Base-by-base conservation (phyloP, 2,329 filamentous ascomycete species). In the Lasiodiplodia sp. region DNA sequence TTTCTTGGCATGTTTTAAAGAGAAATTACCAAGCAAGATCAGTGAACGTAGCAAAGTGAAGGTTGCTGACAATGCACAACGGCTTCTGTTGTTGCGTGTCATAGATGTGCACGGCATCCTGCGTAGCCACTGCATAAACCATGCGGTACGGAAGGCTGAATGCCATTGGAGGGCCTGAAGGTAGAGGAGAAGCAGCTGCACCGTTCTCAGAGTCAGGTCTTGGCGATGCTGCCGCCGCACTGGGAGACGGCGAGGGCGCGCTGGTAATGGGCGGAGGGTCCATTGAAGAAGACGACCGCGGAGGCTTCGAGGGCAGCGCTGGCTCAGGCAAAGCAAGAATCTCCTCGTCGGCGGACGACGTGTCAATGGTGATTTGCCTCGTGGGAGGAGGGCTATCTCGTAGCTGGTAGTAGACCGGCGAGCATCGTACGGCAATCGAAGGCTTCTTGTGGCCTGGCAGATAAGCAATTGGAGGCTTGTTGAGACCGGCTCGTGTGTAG, bases 361-460 rank as follows among this genome's bases (percentile, higher is more conserved):
- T 98, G 80, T 99, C 96, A 70, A 99, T 93, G 0, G 93, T 97
- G 73, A 99, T 96, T 75, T 97, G 90, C 73, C 92, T 94, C 1
- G 94, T 97, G 4, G 87, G 81, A 11, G 90, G 89, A 0, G 87
- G 72, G 21, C 75, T 72, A 74, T 91, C 88, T 51, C 96, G 89
- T 25, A 96, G 83, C 0, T 90, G 93, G 80, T 98, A 99, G 73
- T 92, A 90, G 28, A 97, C 82, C 0, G 96, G 96, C 16, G 95
- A 99, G 78, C 96, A 99, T 76, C 93, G 93, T 69, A 99, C 93
- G 1, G 94, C 96, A 12, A 99, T 93, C 0, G 96, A 98, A 0
- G 96, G 96, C 80, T 99, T 99, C 84, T 97, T 99, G 81, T 98
- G 95, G 1, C 96, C 96, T 0, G 96, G 96, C 7, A 99, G 86